Evolutionary conservation across 306 rosid species (phyloP).

Genomic region (Ormosia emarginata): DNA sequence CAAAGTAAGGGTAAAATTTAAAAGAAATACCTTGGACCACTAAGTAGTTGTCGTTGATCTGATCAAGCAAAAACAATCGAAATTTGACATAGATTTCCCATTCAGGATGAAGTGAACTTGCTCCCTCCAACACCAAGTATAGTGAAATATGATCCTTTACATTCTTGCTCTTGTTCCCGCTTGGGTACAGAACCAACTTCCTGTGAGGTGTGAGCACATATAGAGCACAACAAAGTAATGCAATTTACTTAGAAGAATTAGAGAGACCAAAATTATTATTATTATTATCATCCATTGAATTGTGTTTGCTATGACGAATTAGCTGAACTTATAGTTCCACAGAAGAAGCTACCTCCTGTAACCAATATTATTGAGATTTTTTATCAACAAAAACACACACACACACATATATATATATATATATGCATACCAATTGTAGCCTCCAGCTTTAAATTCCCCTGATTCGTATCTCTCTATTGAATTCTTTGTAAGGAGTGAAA

Average conservation of each 20-base stretch:
- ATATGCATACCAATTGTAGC: slow-evolving; percentile 55
- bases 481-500: slow-evolving; percentile 34
- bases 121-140: slow-evolving; percentile 48
- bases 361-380: no score
- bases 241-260: neutral
- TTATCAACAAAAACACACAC: neutral
- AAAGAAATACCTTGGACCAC: slow-evolving; percentile 43
- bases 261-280: neutral
- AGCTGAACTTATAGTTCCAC: neutral
- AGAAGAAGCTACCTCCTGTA: no score
- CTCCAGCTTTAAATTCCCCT: slow-evolving; percentile 56
- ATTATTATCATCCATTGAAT: neutral
- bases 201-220: slow-evolving; percentile 23
- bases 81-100: slow-evolving; percentile 51
- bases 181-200: slow-evolving; percentile 63
- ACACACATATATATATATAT: no score
- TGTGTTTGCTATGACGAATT: neutral
- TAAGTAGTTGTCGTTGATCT: slow-evolving; percentile 49
- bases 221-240: neutral
- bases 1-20: neutral
- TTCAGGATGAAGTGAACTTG: slow-evolving; percentile 31
- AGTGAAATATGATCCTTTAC: slow-evolving; percentile 54
- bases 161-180: slow-evolving; percentile 57
- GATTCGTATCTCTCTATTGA: slow-evolving; percentile 40
- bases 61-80: slow-evolving; percentile 52